Conservation (phyloP, 495 filamentous ascomycete species). For the Amphirosellinia nigrospora region DNA sequence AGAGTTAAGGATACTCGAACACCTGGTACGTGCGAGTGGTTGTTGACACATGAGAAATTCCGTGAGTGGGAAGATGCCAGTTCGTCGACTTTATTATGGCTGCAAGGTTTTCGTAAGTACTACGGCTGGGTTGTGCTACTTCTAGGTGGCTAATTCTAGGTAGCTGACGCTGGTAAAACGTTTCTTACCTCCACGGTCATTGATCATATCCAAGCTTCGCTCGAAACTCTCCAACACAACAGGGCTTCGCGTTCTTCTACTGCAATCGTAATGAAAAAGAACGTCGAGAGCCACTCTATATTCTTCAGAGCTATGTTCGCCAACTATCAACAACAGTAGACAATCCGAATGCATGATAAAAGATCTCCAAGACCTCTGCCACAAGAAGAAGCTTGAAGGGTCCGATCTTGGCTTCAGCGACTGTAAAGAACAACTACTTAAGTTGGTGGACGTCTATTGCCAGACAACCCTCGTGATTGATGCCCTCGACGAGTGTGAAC, state of each 20-base stretch:
- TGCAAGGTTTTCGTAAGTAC: slow-evolving; percentile 11
- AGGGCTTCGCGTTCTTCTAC: slow-evolving; percentile 53
- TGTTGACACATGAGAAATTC: neutral
- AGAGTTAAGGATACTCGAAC: slow-evolving; percentile 7
- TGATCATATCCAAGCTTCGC: slow-evolving; percentile 32
- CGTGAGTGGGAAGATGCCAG: neutral
- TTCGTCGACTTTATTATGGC: slow-evolving; percentile 14
- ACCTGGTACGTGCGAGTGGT: slow-evolving; percentile 4
- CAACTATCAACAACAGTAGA: slow-evolving; percentile 42
- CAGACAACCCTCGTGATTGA: slow-evolving; percentile 4
- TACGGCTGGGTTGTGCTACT: neutral
- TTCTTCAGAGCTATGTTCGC: slow-evolving; percentile 47
- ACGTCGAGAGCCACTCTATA: slow-evolving; percentile 38
- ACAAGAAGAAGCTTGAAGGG: neutral
- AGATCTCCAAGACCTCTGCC: neutral
- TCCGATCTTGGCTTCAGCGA: neutral
- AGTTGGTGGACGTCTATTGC: neutral
- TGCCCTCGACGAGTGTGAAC: slow-evolving; percentile 12
- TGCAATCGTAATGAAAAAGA: slow-evolving; percentile 43
- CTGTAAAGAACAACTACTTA: neutral
- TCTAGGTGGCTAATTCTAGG: neutral
- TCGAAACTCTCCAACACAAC: slow-evolving; percentile 27
- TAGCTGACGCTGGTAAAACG: slow-evolving; percentile 45
- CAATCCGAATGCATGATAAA: neutral
- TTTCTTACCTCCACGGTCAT: slow-evolving; percentile 46